phyloP scores from a whole-genome alignment of 75 land plant species.

The Pinus albicaulis region DNA sequence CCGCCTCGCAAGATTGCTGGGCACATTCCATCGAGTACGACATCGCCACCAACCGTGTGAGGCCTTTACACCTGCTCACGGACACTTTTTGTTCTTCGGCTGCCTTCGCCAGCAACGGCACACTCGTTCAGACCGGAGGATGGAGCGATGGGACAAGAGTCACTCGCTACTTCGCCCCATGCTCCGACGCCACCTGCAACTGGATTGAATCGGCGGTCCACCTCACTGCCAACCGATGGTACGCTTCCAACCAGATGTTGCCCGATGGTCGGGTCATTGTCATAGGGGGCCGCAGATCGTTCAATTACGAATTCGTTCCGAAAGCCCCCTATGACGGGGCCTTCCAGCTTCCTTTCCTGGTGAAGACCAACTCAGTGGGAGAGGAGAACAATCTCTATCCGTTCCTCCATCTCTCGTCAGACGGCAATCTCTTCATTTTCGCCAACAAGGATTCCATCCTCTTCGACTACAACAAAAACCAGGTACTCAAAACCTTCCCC shows the following conservation, averaged over 20 bases:
- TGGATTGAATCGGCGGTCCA: conserved; percentile 35
- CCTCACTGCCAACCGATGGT: conserved; percentile 17
- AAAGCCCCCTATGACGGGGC: neutral
- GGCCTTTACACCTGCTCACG: conserved; percentile 53
- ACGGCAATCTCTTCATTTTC: too few species aligned
- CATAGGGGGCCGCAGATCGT: conserved; percentile 47
- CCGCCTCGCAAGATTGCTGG: conserved; percentile 47
- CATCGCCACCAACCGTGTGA: conserved; percentile 19
- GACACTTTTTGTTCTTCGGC: conserved; percentile 90
- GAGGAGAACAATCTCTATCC: too few species aligned
- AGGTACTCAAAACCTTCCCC: conserved; percentile 26
- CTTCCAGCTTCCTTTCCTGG: neutral
- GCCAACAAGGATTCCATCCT: conserved; percentile 16
- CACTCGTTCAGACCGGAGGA: conserved; percentile 77
- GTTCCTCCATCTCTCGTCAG: too few species aligned
- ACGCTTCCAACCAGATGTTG: conserved; percentile 57
- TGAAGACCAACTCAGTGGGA: too few species aligned
- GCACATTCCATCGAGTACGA: conserved; percentile 66
- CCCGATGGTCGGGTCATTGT: conserved; percentile 52
- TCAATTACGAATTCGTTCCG: conserved; percentile 42
- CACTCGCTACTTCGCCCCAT: conserved; percentile 34
- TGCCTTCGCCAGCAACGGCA: conserved; percentile 50
- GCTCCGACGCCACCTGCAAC: conserved; percentile 22
- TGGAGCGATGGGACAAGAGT: conserved; percentile 32
- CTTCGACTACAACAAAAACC: conserved; percentile 28